phyloP scores from a whole-genome alignment of 768 basidiomycete species.

The Termitomyces bulborhizus region DNA sequence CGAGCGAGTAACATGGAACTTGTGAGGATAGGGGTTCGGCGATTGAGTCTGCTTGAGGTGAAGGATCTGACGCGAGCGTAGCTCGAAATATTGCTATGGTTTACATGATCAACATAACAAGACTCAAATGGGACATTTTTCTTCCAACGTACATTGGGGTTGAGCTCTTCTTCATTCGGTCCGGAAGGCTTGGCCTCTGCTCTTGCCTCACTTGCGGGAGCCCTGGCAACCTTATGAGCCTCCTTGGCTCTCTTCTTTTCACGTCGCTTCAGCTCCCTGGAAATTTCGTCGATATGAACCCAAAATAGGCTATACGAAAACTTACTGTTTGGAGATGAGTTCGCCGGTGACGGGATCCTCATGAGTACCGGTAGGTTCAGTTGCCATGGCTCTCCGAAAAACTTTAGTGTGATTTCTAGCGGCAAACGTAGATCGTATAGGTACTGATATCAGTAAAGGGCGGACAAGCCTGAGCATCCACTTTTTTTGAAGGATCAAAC shows the following conservation, averaged over 20 bases:
- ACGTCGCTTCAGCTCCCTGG: conserved; percentile 90
- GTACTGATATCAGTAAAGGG: conserved; percentile 13
- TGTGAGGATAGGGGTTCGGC: conserved; percentile 98
- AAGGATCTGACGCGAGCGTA: conserved; percentile 84
- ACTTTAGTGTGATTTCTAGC: conserved; percentile 1
- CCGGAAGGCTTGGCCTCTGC: conserved; percentile 33
- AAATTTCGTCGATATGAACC: conserved; percentile 21
- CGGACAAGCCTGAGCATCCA: conserved; percentile 28
- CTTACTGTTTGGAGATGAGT: conserved; percentile 93
- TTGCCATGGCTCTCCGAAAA: conserved; percentile 28
- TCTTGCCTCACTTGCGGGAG: conserved; percentile 33
- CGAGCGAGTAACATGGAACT: conserved; percentile 85
- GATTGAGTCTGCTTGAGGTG: conserved; percentile 77
- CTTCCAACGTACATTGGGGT: conserved; percentile 69
- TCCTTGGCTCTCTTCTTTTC: conserved; percentile 84
- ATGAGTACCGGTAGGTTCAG: conserved; percentile 39
- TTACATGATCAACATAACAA: conserved; percentile 1
- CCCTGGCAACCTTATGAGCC: conserved; percentile 44
- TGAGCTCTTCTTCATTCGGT: conserved; percentile 75
- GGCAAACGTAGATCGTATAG: conserved; percentile 6
- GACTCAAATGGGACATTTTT: not conserved
- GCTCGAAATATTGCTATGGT: conserved; percentile 90
- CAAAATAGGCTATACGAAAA: conserved; percentile 17
- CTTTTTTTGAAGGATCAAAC: conserved; percentile 16
- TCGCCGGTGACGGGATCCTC: conserved; percentile 91